Evolutionary conservation across 345 rosid species (phyloP).

Genomic region (Garcia nutans): DNA sequence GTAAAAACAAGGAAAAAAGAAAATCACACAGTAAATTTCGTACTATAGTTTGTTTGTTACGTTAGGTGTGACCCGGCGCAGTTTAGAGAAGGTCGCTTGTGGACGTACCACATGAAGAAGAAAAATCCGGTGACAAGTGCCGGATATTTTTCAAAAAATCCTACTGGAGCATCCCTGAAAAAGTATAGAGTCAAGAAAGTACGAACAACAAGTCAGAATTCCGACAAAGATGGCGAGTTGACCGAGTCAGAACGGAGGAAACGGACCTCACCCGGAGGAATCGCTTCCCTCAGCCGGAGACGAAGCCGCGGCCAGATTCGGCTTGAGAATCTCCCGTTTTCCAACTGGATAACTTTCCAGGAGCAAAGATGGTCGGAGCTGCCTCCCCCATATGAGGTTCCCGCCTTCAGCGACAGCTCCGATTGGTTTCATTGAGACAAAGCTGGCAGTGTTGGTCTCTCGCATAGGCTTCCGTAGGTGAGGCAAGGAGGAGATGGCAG

Average conservation of each 20-base stretch:
- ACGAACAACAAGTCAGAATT: constrained; percentile 32
- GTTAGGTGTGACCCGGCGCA: no score
- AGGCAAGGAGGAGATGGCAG: constrained; percentile 46
- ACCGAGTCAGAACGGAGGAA: constrained; percentile 49
- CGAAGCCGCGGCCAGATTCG: constrained; percentile 58
- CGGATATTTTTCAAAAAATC: constrained; percentile 71
- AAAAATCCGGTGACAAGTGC: constrained; percentile 84
- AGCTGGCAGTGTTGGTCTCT: constrained; percentile 32
- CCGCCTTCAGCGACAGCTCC: constrained; percentile 68
- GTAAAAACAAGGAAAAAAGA: not conserved
- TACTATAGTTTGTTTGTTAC: not conserved
- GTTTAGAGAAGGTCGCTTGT: no score
- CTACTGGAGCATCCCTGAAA: constrained; percentile 67
- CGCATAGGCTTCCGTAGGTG: constrained; percentile 31
- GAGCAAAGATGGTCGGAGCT: constrained; percentile 69
- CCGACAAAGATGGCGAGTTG: constrained; percentile 16
- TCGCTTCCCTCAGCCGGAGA: constrained; percentile 77
- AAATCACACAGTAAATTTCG: not conserved
- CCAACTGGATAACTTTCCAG: constrained; percentile 40
- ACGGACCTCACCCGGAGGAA: constrained; percentile 98
- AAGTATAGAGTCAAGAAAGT: constrained; percentile 26
- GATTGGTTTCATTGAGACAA: constrained; percentile 42
- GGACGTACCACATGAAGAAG: constrained; percentile 90
- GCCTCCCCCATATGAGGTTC: constrained; percentile 78
- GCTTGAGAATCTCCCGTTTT: constrained; percentile 50